Evolutionary conservation across 1,139 yeast genomes (phyloP), one percentile per base, ranked within the genome.

Genomic region (Arxiozyma telluris): DNA sequence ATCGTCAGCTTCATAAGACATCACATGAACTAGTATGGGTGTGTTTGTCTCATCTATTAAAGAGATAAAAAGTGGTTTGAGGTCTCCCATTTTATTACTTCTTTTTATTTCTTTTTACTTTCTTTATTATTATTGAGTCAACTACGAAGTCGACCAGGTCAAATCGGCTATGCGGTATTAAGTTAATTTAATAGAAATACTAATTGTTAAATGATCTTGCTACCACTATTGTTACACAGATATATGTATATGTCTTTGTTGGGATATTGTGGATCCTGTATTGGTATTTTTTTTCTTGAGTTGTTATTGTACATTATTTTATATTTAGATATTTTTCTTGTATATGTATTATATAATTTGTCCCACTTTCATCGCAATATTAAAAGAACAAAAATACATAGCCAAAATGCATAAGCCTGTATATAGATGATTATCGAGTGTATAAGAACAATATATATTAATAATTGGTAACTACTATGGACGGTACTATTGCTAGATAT

Each of bases 11-110:
- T 56, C 58, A 27, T 53, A 23, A n/a, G 57, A 54, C 23, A 60
- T 55, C 0, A 62, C 59, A 50, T 62, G 61, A 11, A 66, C 57
- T 22, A 66, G 50, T 15, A 67, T 51, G 1, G 71, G 70, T 22
- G 53, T 59, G 48, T 63, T 59, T 3, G 53, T 45, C 30, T 59
- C 61, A 50, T 63, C 64, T 11, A 67, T 59, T 7, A 67, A 50
- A 1, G 69, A 57, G 9, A 66, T 55, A 51, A 66, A 67, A 42
- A 61, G 53, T 20, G 67, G 66, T 18, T 25, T 50, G 12, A 44
- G 23, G 21, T 46, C 30, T 38, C 34, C 42, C 49, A 46, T 46
- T 23, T 18, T 44, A 15, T 12, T 34, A 15, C 39, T 34, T 34
- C n/a, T 34, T 34, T 15, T 34, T 25, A 15, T 34, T 15, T 15